Conservation (phyloP, 208 protist species). For the Acanthamoeba pearcei region DNA sequence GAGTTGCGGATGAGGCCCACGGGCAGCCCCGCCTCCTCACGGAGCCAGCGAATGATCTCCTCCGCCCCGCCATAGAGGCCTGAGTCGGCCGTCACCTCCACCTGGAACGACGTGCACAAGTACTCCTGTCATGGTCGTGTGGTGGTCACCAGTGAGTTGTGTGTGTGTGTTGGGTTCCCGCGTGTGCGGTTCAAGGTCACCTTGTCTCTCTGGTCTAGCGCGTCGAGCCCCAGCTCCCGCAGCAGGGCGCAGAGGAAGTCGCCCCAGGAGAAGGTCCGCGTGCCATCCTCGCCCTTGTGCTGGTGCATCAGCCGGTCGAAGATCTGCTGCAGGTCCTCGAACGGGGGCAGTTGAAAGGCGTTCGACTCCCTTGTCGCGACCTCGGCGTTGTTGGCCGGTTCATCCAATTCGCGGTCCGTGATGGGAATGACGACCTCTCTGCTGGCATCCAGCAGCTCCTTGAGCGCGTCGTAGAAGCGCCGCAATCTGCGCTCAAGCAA, state of each 20-base stretch:
- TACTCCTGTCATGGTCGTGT: neutral
- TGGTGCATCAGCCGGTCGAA: slow-evolving; percentile 2
- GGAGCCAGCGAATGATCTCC: slow-evolving; percentile 49
- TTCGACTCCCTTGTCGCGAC: neutral
- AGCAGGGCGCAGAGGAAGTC: neutral
- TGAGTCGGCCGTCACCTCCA: neutral
- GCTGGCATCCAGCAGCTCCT: neutral
- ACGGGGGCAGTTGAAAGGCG: neutral
- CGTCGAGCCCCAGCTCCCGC: neutral
- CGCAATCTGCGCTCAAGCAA: neutral
- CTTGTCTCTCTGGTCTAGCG: neutral
- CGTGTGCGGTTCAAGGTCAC: neutral
- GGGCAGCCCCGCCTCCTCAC: neutral
- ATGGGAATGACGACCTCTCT: neutral
- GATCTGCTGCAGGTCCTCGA: neutral
- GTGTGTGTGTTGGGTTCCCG: neutral
- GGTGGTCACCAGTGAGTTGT: neutral
- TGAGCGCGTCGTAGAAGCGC: slow-evolving; percentile 44
- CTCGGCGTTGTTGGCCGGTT: neutral
- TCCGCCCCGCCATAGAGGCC: slow-evolving; percentile 12
- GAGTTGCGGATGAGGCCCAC: slow-evolving; percentile 60
- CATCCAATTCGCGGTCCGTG: neutral
- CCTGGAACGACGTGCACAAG: neutral
- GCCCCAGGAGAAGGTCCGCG: neutral
- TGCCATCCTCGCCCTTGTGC: slow-evolving; percentile 14